These are phyloP conservation scores for Saturnispora sekii DNA, from an alignment of 805 yeast genomes.

Conservation along the genomic window DNA sequence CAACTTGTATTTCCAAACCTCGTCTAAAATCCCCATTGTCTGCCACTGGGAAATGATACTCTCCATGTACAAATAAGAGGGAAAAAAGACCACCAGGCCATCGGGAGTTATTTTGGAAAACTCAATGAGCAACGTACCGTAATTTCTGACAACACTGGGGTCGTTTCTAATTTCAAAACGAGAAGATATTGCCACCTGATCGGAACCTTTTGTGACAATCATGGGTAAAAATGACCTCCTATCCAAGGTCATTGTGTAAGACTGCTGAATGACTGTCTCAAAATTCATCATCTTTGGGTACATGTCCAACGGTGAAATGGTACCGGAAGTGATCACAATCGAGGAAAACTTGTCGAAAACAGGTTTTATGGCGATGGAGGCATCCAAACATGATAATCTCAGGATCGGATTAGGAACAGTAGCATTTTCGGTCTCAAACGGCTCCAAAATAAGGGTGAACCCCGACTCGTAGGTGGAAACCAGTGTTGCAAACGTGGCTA, in stretches of 20 bases:
- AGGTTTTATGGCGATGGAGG: slow-evolving; percentile 96
- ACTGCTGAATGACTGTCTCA: slow-evolving; percentile 87
- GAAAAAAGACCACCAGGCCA: slow-evolving; percentile 96
- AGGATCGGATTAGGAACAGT: slow-evolving; percentile 96
- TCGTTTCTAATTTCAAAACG: slow-evolving; percentile 95
- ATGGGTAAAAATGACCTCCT: slow-evolving; percentile 88
- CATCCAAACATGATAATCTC: slow-evolving; percentile 91
- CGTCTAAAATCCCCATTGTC: slow-evolving; percentile 94
- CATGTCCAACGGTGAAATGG: slow-evolving; percentile 97
- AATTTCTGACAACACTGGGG: slow-evolving; percentile 94
- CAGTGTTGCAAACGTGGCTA: slow-evolving; percentile 93
- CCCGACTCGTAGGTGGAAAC: slow-evolving; percentile 94
- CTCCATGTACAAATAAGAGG: slow-evolving; percentile 95
- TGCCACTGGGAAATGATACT: slow-evolving; percentile 98
- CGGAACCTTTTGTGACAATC: slow-evolving; percentile 95
- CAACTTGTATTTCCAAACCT: slow-evolving; percentile 95
- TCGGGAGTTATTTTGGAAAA: slow-evolving; percentile 95
- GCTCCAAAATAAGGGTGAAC: slow-evolving; percentile 84
- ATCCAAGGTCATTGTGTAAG: slow-evolving; percentile 92
- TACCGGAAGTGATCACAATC: slow-evolving; percentile 93
- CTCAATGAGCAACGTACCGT: slow-evolving; percentile 86
- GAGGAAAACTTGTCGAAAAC: slow-evolving; percentile 89
- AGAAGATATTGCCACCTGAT: slow-evolving; percentile 94
- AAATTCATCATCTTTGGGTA: slow-evolving; percentile 94
- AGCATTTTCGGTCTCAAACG: slow-evolving; percentile 86